These are phyloP conservation scores for Cyclotella choctawhatcheeana DNA, from an alignment of 108 stramenopile species.

Conservation along the genomic window DNA sequence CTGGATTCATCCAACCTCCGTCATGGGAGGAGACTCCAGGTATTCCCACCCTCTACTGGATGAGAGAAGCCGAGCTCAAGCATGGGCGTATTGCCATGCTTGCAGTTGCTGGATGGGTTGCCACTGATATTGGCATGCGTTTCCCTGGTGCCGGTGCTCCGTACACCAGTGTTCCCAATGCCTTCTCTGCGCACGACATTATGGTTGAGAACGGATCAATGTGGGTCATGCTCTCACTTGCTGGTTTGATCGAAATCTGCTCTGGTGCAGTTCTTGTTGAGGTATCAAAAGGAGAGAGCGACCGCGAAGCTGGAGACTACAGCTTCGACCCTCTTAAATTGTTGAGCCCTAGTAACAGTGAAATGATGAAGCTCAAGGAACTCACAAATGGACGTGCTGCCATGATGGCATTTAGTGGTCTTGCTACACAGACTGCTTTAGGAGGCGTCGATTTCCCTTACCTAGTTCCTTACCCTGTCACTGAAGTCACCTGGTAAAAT, in stretches of 20 bases:
- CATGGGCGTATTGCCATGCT: slow-evolving; percentile 90
- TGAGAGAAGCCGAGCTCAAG: slow-evolving; percentile 92
- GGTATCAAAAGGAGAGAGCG: slow-evolving; percentile 90
- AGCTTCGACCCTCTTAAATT: slow-evolving; percentile 84
- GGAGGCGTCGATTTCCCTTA: slow-evolving; percentile 66
- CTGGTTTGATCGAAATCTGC: slow-evolving; percentile 83
- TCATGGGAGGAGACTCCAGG: slow-evolving; percentile 85
- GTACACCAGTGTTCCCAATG: slow-evolving; percentile 78
- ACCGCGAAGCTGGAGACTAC: slow-evolving; percentile 93
- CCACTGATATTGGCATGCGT: slow-evolving; percentile 78
- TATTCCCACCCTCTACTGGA: slow-evolving; percentile 88
- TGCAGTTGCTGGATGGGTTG: slow-evolving; percentile 90
- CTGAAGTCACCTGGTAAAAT: slow-evolving; percentile 48
- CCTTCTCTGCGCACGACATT: slow-evolving; percentile 86
- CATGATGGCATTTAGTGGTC: slow-evolving; percentile 95
- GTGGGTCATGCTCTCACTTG: slow-evolving; percentile 72
- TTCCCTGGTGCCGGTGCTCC: slow-evolving; percentile 74
- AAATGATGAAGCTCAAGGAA: slow-evolving; percentile 87
- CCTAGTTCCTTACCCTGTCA: slow-evolving; percentile 47
- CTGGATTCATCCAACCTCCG: slow-evolving; percentile 93
- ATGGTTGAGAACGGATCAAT: slow-evolving; percentile 84
- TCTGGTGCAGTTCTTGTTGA: slow-evolving; percentile 81
- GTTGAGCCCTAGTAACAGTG: slow-evolving; percentile 67
- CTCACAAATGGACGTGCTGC: slow-evolving; percentile 94
- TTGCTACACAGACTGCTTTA: slow-evolving; percentile 91